Evolutionary conservation across 1,284 basidiomycete species (phyloP).

Genomic region (Sporisorium iseilematis-ciliati): DNA sequence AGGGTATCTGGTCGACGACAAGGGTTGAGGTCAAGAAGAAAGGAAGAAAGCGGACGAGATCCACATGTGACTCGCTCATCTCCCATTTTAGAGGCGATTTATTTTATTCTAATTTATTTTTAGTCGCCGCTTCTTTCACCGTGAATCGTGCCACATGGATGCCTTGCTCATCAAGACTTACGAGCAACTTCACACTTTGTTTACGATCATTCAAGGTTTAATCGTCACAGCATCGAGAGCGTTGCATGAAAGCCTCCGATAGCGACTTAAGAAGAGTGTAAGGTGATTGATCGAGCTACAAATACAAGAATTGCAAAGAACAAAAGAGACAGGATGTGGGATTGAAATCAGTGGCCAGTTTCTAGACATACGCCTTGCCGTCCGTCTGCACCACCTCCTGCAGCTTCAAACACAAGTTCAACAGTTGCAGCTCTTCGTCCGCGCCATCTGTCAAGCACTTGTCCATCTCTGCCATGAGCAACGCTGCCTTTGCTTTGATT

Average conservation of each 20-base stretch:
- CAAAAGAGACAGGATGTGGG: not conserved
- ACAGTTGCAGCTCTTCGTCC: constrained; percentile 96
- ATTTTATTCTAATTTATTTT: not conserved
- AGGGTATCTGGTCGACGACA: not conserved
- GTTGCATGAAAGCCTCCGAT: too few relatives aligned
- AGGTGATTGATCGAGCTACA: constrained; percentile 9
- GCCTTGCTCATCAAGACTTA: too few relatives aligned
- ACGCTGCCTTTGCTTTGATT: constrained; percentile 84
- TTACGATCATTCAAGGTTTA: too few relatives aligned
- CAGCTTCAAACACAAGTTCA: constrained; percentile 85
- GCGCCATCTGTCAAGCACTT: constrained; percentile 96
- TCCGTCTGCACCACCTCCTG: constrained; percentile 46
- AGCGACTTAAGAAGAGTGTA: too few relatives aligned
- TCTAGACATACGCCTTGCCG: constrained; percentile 43
- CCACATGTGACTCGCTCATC: constrained; percentile 30
- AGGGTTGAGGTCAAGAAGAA: constrained; percentile 24
- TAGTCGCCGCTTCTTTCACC: constrained; percentile 30
- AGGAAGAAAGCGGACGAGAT: constrained; percentile 1
- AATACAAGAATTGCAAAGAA: constrained; percentile 19
- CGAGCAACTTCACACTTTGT: too few relatives aligned
- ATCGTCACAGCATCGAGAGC: too few relatives aligned
- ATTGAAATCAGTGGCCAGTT: not conserved
- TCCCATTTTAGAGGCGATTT: not conserved
- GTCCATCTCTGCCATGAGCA: constrained; percentile 93
- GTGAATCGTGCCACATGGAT: constrained; percentile 1